Percentiles rank a stretch among this genome's conserved stretches.
Conservation (phyloP, 2,329 filamentous ascomycete species). For the Alternaria dauci region DNA sequence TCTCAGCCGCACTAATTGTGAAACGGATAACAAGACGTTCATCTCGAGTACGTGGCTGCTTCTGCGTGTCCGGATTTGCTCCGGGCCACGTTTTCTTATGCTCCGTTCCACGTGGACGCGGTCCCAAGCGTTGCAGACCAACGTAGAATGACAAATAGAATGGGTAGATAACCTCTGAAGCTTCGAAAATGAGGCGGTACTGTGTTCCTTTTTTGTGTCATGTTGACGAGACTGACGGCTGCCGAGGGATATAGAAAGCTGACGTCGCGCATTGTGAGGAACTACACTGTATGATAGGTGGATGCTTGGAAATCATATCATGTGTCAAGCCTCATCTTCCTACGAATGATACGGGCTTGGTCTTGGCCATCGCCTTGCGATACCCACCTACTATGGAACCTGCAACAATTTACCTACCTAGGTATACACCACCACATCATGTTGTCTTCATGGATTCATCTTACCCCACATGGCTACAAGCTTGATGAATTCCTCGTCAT, state of each 20-base stretch:
- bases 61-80: neutral
- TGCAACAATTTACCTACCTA: too few species aligned
- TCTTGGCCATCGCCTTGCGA: neutral
- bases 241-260: neutral
- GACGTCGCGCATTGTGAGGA: neutral
- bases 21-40: neutral
- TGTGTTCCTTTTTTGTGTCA: neutral
- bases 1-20: neutral
- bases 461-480: neutral
- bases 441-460: neutral
- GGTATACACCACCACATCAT: neutral
- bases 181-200: constrained; percentile 1
- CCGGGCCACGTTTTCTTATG: constrained; percentile 3
- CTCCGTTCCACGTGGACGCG: constrained; percentile 4
- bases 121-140: neutral
- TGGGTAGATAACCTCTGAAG: neutral
- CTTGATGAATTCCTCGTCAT: neutral
- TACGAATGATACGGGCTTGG: neutral
- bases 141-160: constrained; percentile 9
- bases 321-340: neutral
- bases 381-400: neutral
- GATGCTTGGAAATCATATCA: neutral
- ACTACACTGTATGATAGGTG: neutral
- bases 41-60: neutral
- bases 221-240: neutral